Base-by-base conservation (phyloP, 768 basidiomycete species). In the Aureoboletus auriporus region DNA sequence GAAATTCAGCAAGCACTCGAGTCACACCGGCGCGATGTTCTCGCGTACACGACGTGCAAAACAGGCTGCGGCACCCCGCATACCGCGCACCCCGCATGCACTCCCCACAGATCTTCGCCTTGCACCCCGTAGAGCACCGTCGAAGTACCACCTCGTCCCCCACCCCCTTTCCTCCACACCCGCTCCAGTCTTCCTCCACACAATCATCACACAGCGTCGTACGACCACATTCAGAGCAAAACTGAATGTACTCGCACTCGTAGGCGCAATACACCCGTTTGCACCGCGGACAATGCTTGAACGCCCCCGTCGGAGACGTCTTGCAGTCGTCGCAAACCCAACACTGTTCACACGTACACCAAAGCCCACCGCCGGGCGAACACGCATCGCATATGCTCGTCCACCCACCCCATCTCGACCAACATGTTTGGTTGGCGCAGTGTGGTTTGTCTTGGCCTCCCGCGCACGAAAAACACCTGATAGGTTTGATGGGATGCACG, bases 291-390 rank as follows among this genome's bases (percentile, higher is more conserved):
- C 62, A 66, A 1, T 16, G 16, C 27, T 50, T 50, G 50, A 57
- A 40, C 28, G 44, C 44, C 2, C 39, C 38, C 33, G 23, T 42
- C 8, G 49, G 13, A 28, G 50, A 46, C 2, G 39, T 11, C 40
- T 42, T 46, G 52, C 62, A 64, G 41, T 61, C 57, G 30, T 64
- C 60, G 44, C 61, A 63, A 10, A 52, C 35, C 61, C 62, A 59
- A 41, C 46, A 51, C 17, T 43, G 42, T 34, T 51, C 39, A 52
- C 62, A 63, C 2, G 38, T 38, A 39, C 61, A 62, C 53, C 53
- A 46, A 30, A 64, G 44, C 8, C 62, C 61, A 3, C 49, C 59
- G 12, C 20, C 49, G 0, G 59, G 52, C 27, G 55, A 47, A 31
- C 61, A 63, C 26, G 47, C 43, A n/a, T 35, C 27, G 35, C 61